Conservation (phyloP, 208 protist species). For the Crithidia expoeki region DNA sequence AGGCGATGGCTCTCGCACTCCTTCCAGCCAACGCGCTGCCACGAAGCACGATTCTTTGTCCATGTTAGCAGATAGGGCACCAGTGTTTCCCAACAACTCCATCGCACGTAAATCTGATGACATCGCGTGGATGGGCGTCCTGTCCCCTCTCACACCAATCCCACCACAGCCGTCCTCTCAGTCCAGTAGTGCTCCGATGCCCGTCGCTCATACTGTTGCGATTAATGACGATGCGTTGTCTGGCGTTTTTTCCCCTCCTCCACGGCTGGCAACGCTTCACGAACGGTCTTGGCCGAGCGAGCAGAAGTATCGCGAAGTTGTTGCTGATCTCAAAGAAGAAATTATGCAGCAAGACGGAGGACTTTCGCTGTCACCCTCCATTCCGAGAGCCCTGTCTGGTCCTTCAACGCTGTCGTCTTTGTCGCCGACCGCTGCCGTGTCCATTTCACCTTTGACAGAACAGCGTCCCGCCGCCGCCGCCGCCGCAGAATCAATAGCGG, state of each 20-base stretch:
- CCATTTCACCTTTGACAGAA: slow-evolving; percentile 25
- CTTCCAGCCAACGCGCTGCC: not conserved
- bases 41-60: not conserved
- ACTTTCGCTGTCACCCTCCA: no score
- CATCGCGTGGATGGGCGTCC: slow-evolving; percentile 10
- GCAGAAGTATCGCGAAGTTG: not conserved
- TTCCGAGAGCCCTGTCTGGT: not conserved
- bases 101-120: not conserved
- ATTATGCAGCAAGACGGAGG: not conserved
- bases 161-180: not conserved
- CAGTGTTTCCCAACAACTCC: no score
- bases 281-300: not conserved
- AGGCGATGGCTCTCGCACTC: not conserved
- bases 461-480: not conserved
- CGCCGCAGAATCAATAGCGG: not conserved
- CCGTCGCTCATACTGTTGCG: no score
- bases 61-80: not conserved
- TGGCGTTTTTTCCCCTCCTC: not conserved
- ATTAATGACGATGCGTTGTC: not conserved
- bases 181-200: no score
- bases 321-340: not conserved
- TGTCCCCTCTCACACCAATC: slow-evolving; percentile 30
- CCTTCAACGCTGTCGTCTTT: not conserved
- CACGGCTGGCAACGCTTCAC: not conserved
- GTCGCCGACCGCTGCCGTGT: slow-evolving; percentile 12